Evolutionary conservation across 2,329 filamentous ascomycete species (phyloP), one percentile per base, ranked within the genome.

Genomic region (Ceratocystis cubensis): DNA sequence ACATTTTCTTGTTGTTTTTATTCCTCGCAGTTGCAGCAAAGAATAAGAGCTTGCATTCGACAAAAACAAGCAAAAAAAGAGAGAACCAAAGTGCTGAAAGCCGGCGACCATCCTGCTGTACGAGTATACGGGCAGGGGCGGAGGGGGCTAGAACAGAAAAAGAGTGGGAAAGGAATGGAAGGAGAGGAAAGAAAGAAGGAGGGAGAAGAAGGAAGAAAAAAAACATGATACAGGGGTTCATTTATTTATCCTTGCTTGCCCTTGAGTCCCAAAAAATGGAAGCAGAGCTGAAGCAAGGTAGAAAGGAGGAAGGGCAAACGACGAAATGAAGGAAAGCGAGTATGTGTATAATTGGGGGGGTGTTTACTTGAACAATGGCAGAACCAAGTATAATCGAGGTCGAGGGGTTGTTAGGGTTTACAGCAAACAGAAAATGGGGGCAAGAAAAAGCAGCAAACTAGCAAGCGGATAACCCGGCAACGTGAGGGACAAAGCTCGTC

Each of bases 141-240:
- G 46, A 63, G n/a, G 61, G 30, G 46, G 48, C 48, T 25, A 53
- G 48, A 53, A 28, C 48, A 53, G 15, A 53, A 28, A 53, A 53
- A 25, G 25, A 53, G 48, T 25, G 48, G 22, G 48, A 53, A 53
- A 53, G 22, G 48, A 53, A 53, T 53, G 48, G 44, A 20, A 45
- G 37, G 33, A 48, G 61, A 28, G 44, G 8, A 15, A 30, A 45
- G 22, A 28, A 30, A 46, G 37, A 63, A 46, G 17, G 20, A 63
- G 15, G 37, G 22, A 45, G 37, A 63, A 17, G n/a, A 63, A 63
- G 45, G 25, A 41, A 63, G 15, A 63, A 20, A 1, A 63, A 48
- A 63, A 13, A 45, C 1, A 63, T 8, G 46, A 28, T 28, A 63
- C 33, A 63, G 37, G 41, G 48, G 48, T 53, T 28, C 48, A 28